Conservation (phyloP, 176 grass and related monocot genomes). For the Microstegium vimineum region DNA sequence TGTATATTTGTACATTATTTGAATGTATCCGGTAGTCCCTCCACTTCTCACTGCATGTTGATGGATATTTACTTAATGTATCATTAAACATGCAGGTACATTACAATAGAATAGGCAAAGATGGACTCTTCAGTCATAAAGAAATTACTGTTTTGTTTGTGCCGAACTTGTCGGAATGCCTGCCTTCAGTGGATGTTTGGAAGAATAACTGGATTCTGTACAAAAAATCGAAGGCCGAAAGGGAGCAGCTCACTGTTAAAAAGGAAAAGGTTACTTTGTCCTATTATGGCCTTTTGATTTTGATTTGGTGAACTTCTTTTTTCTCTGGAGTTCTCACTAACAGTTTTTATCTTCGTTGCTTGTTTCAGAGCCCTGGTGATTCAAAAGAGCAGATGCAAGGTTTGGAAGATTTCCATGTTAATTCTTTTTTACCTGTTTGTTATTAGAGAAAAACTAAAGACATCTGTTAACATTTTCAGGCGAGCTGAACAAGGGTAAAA, state of each 20-base stretch:
- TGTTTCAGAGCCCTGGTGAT: slow-evolving; percentile 55
- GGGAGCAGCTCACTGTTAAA: slow-evolving; percentile 45
- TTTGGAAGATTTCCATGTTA: slow-evolving; percentile 16
- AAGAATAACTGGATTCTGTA: slow-evolving; percentile 69
- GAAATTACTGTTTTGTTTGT: slow-evolving; percentile 92
- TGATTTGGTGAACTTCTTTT: slow-evolving; percentile 11
- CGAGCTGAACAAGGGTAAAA: not conserved
- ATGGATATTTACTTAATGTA: not conserved
- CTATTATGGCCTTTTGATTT: too few species aligned
- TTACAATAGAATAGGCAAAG: slow-evolving; percentile 84
- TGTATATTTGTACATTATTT: not conserved
- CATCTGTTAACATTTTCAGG: slow-evolving; percentile 3
- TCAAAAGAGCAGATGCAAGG: slow-evolving; percentile 60
- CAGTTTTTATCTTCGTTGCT: not conserved
- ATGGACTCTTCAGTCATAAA: slow-evolving; percentile 73
- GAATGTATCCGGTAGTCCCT: not conserved
- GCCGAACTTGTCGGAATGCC: slow-evolving; percentile 74
- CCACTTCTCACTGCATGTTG: not conserved
- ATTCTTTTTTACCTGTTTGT: not conserved
- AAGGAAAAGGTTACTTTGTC: slow-evolving; percentile 68
- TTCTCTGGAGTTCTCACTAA: not conserved
- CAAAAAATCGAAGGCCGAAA: slow-evolving; percentile 62
- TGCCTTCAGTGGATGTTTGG: slow-evolving; percentile 79
- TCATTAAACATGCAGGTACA: slow-evolving; percentile 51
- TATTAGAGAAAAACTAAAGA: slow-evolving; percentile 1